Base-by-base conservation (phyloP, 192 early-diverging fungal genomes). In the Geranomyces variabilis region DNA sequence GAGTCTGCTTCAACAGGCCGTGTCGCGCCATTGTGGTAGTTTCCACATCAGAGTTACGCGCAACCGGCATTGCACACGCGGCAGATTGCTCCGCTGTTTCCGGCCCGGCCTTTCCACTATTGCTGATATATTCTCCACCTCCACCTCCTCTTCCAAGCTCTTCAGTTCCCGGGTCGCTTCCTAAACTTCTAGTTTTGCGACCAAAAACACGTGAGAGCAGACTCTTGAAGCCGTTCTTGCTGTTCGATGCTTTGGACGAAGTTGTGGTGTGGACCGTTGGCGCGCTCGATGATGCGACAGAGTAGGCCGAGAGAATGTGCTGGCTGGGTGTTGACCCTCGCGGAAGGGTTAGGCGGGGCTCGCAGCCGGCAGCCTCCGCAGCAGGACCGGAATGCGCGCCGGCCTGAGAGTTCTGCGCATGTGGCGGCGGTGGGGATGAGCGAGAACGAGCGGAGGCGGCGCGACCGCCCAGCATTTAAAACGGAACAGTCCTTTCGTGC, bases 221-320 rank as follows among this genome's bases (percentile, higher is more conserved):
- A 7, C 58, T 29, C 17, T 33, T 28, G 29, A 60, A 33, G 15
- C 15, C 58, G 31, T 60, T 60, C 29, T 60, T 60, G 58, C 58
- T 60, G 58, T 7, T 55, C 21, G 51, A 55, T 6, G 4, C 31
- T 34, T 34, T 60, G 6, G 58, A 60, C 5, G 58, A 60, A 53
- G 7, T 53, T 26, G 51, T 53, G 17, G 51, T 24, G n/a, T 3
- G 2, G 51, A 24, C 51, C 7, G 24, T 53, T 15, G n/a, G 51
- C 19, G n/a, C 24, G n/a, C 51, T 26, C 15, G 51, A 24, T 9
- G 51, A 53, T 7, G 51, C 51, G 51, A 24, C 19, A 19, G 46
- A 47, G 46, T 13, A 10, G 46, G 46, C 51, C n/a, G 51, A 53
- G 51, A 53, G 51, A 26, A 53, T 53, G 51, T 53, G 51, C n/a